Evolutionary conservation across 768 basidiomycete genomes (phyloP).

Genomic region (Lactarius hengduanensis): DNA sequence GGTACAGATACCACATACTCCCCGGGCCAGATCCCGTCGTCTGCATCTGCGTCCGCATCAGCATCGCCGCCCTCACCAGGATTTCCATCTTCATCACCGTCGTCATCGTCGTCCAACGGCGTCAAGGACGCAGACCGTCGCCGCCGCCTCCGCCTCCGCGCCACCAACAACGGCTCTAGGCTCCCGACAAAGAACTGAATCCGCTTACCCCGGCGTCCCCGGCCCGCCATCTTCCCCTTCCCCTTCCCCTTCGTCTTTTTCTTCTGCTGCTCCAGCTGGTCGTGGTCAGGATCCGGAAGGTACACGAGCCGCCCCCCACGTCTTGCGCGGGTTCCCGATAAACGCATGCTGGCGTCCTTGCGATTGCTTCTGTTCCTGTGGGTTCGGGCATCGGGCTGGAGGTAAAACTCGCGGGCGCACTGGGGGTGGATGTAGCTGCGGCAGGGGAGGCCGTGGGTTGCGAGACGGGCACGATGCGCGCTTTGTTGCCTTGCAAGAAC

Average conservation of each 20-base stretch:
- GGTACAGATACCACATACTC: background rate
- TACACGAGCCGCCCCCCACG: too few relatives aligned
- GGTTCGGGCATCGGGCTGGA: too few relatives aligned
- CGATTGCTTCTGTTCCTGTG: too few relatives aligned
- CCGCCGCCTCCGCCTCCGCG: too few relatives aligned
- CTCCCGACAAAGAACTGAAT: conserved; percentile 8
- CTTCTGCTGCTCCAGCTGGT: background rate
- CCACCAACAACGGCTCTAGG: background rate
- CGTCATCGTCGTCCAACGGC: background rate
- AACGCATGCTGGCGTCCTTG: too few relatives aligned
- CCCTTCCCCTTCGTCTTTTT: background rate
- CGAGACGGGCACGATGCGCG: background rate
- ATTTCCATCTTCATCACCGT: background rate
- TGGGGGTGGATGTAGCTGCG: too few relatives aligned
- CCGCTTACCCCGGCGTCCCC: background rate
- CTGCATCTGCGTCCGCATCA: too few relatives aligned
- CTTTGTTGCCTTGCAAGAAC: background rate
- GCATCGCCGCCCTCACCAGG: background rate
- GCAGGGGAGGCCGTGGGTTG: background rate
- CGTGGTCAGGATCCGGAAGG: too few relatives aligned
- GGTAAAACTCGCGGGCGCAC: too few relatives aligned
- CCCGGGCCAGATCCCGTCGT: conserved; percentile 12
- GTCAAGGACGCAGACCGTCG: background rate
- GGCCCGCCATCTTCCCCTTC: background rate
- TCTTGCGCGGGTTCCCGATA: too few relatives aligned